phyloP scores from a whole-genome alignment of 352 stramenopile species.

The Phytophthora chlamydospora region DNA sequence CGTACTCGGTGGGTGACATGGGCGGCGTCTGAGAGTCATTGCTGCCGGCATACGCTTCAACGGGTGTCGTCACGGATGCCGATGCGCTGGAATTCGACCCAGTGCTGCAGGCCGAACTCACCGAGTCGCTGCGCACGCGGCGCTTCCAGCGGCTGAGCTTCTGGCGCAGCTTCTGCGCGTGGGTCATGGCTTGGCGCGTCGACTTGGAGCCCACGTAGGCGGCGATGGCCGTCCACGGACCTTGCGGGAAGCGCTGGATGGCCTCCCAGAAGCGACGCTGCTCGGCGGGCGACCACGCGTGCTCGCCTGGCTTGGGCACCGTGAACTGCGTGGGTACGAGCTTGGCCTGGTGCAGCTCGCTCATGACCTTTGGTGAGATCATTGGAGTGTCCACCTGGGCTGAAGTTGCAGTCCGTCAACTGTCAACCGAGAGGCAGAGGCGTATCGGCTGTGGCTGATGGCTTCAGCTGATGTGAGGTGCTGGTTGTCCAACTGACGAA shows the following conservation, averaged over 20 bases:
- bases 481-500: neutral
- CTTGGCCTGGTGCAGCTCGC: slow-evolving; percentile 59
- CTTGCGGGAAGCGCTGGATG: slow-evolving; percentile 63
- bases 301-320: slow-evolving; percentile 55
- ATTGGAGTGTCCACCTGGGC: slow-evolving; percentile 18
- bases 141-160: slow-evolving; percentile 68
- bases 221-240: slow-evolving; percentile 66
- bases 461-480: too few relatives aligned
- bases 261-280: slow-evolving; percentile 64
- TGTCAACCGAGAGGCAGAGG: too few relatives aligned
- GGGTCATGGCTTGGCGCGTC: slow-evolving; percentile 71
- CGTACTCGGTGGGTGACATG: slow-evolving; percentile 35
- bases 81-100: slow-evolving; percentile 35
- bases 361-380: slow-evolving; percentile 69
- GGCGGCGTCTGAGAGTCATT: slow-evolving; percentile 30
- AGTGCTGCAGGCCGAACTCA: slow-evolving; percentile 10
- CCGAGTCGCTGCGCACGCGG: slow-evolving; percentile 46
- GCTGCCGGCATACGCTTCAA: slow-evolving; percentile 5
- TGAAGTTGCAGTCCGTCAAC: neutral
- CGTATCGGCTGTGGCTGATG: too few relatives aligned
- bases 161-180: slow-evolving; percentile 72
- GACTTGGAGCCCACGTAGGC: slow-evolving; percentile 67
- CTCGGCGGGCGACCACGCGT: slow-evolving; percentile 55
- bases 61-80: slow-evolving; percentile 21
- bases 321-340: slow-evolving; percentile 65